phyloP scores from a whole-genome alignment of 2,329 filamentous ascomycete species.

The Pseudohalonectria lignicola region DNA sequence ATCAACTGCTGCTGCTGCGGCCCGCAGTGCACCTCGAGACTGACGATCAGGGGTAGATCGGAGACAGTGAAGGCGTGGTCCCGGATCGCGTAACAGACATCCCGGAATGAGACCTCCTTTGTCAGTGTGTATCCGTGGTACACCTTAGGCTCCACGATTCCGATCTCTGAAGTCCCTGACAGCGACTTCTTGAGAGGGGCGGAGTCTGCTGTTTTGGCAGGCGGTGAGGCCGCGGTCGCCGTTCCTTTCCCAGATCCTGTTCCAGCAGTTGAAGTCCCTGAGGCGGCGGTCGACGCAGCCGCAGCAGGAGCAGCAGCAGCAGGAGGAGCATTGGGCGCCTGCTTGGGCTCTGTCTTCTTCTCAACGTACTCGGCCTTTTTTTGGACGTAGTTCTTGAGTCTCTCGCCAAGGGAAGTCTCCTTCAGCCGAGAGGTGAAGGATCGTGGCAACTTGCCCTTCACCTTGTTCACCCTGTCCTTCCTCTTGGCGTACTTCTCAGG shows the following conservation, averaged over 20 bases:
- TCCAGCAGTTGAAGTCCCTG: not conserved
- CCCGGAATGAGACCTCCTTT: constrained; percentile 74
- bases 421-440: constrained; percentile 33
- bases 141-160: constrained; percentile 58
- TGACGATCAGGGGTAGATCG: constrained; percentile 83
- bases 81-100: constrained; percentile 71
- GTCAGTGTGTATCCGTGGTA: constrained; percentile 87
- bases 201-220: too few species aligned
- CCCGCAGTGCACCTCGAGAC: constrained; percentile 81
- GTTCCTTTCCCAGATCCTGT: too few species aligned
- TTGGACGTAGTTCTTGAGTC: constrained; percentile 22
- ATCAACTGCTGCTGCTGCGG: constrained; percentile 76
- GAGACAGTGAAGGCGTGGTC: constrained; percentile 66
- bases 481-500: constrained; percentile 52
- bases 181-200: not conserved
- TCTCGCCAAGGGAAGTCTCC: constrained; percentile 35
- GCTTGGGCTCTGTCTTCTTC: constrained; percentile 9
- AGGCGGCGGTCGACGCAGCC: not conserved
- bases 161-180: not conserved
- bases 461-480: constrained; percentile 50
- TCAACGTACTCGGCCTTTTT: constrained; percentile 14
- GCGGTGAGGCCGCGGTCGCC: too few species aligned
- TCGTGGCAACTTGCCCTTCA: constrained; percentile 44
- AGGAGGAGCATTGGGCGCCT: too few species aligned
- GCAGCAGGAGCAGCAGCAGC: too few species aligned